Percentiles rank a stretch among this genome's conserved stretches.
Conservation (phyloP, 2,329 filamentous ascomycete species). For the Xylaria sp. region DNA sequence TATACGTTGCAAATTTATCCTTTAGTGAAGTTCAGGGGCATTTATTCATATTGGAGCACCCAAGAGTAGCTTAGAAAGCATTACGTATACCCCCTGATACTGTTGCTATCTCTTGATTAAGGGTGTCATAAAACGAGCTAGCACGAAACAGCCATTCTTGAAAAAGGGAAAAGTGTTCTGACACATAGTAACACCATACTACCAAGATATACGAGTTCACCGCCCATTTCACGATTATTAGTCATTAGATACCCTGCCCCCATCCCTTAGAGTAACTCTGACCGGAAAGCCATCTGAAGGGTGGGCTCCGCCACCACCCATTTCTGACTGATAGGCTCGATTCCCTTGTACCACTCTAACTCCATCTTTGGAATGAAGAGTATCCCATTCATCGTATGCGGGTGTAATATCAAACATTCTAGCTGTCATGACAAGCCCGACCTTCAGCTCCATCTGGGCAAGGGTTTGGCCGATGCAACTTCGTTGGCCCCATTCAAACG, state of each 20-base stretch:
- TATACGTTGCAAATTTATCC: not conserved
- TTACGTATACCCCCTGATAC: not conserved
- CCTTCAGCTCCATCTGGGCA: constrained; percentile 46
- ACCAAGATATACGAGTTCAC: too few relatives aligned
- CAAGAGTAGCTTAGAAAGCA: not conserved
- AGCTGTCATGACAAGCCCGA: constrained; percentile 41
- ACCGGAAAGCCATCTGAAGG: constrained; percentile 50
- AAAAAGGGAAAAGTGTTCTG: too few relatives aligned
- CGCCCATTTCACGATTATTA: not conserved
- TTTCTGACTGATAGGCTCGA: constrained; percentile 8
- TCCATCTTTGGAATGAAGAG: constrained; percentile 22
- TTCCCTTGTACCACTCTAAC: constrained; percentile 23
- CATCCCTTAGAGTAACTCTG: not conserved
- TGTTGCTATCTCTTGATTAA: not conserved
- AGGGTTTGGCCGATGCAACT: constrained; percentile 50
- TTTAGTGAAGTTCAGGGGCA: not conserved
- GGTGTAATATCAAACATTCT: constrained; percentile 44
- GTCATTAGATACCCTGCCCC: not conserved
- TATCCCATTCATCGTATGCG: constrained; percentile 49
- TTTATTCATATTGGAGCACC: not conserved
- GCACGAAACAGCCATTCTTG: not conserved
- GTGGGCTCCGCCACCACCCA: constrained; percentile 10
- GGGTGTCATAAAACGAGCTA: not conserved
- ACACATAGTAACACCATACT: too few relatives aligned
- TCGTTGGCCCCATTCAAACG: constrained; percentile 48